phyloP scores from a whole-genome alignment of 345 rosid genomes.

The Eutrema heterophyllum region DNA sequence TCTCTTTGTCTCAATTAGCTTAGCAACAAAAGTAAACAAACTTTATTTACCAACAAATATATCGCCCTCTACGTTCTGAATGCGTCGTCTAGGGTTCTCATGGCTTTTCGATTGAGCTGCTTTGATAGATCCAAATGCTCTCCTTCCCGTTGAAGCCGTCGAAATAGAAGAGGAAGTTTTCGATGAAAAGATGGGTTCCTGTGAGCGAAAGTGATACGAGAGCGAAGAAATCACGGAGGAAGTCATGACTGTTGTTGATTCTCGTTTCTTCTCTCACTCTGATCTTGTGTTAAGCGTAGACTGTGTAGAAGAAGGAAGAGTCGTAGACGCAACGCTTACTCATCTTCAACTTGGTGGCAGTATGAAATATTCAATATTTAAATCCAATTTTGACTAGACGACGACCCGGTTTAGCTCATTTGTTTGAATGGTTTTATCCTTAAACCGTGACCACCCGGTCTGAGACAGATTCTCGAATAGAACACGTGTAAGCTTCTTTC shows the following conservation, averaged over 20 bases:
- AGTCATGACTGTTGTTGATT: constrained; percentile 14
- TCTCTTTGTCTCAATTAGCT: background rate
- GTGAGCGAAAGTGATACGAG: background rate
- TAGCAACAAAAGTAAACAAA: background rate
- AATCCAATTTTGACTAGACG: background rate
- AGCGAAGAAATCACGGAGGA: background rate
- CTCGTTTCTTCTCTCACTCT: background rate
- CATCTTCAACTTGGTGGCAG: background rate
- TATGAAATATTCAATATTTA: background rate
- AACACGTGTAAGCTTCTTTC: constrained; percentile 29
- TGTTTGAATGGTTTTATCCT: background rate
- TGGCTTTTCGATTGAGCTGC: constrained; percentile 27
- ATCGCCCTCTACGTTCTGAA: constrained; percentile 50
- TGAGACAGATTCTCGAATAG: background rate
- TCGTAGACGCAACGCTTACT: constrained; percentile 3
- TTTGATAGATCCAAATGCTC: constrained; percentile 20
- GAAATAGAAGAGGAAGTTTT: background rate
- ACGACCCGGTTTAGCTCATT: background rate
- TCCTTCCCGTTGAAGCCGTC: background rate
- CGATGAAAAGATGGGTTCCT: background rate
- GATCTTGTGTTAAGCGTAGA: background rate
- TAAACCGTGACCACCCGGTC: background rate
- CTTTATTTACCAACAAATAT: constrained; percentile 48
- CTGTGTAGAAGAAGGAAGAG: background rate
- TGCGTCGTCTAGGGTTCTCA: constrained; percentile 27